These are phyloP conservation scores for Linanthus parryae DNA, from an alignment of 148 eudicot genomes.

Conservation along the genomic window DNA sequence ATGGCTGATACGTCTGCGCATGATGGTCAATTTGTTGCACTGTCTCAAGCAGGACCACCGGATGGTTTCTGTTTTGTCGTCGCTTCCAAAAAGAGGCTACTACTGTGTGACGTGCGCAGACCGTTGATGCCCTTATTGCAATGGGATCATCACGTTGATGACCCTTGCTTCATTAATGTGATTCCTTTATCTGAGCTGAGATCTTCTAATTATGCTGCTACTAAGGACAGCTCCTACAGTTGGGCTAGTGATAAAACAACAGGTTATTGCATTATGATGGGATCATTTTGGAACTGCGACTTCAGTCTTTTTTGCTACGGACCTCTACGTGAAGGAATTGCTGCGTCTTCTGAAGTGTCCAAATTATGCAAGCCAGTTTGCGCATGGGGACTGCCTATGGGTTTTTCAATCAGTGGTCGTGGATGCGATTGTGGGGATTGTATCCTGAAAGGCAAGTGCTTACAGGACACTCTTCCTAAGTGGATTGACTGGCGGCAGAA, in stretches of 20 bases:
- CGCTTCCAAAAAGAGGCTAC: slow-evolving; percentile 38
- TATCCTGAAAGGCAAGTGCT: slow-evolving; percentile 38
- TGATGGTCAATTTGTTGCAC: slow-evolving; percentile 37
- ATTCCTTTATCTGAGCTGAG: slow-evolving; percentile 42
- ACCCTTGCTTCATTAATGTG: slow-evolving; percentile 39
- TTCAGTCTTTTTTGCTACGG: slow-evolving; percentile 64
- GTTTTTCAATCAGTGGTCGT: slow-evolving; percentile 31
- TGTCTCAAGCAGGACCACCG: slow-evolving; percentile 43
- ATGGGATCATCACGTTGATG: slow-evolving; percentile 45
- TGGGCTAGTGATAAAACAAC: slow-evolving; percentile 34
- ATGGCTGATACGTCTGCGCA: slow-evolving; percentile 6
- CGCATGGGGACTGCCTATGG: slow-evolving; percentile 72
- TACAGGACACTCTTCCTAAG: slow-evolving; percentile 38
- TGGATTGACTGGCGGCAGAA: slow-evolving; percentile 78
- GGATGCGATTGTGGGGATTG: slow-evolving; percentile 57
- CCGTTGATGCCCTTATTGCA: slow-evolving; percentile 47
- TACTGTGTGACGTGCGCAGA: slow-evolving; percentile 57
- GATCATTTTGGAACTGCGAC: slow-evolving; percentile 59
- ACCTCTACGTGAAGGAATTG: slow-evolving; percentile 15
- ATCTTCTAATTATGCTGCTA: slow-evolving; percentile 9
- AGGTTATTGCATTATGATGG: slow-evolving; percentile 47
- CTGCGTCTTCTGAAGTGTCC: slow-evolving; percentile 16
- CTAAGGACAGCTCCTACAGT: slow-evolving; percentile 23
- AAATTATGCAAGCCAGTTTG: slow-evolving; percentile 29
- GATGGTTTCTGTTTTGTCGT: slow-evolving; percentile 37